Conservation (phyloP, 257 asterid genomes). For the Craterostigma plantagineum region DNA sequence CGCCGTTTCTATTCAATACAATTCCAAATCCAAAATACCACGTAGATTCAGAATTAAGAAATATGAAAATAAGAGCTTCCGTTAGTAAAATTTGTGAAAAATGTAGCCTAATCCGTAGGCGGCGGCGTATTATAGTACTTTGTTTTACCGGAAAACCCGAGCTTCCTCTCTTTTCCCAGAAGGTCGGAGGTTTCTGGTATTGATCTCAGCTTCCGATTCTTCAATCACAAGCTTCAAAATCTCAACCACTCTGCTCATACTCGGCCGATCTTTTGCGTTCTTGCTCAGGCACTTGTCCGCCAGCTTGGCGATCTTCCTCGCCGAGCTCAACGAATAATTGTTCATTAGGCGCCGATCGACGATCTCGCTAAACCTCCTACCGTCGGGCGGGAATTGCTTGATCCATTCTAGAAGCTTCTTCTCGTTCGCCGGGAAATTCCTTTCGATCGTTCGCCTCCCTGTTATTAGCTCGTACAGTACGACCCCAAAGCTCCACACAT, state of each 20-base stretch:
- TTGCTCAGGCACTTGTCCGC: slow-evolving; percentile 65
- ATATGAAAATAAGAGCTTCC: too few relatives aligned
- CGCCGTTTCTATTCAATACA: too few relatives aligned
- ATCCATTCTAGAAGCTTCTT: slow-evolving; percentile 81
- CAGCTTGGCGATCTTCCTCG: slow-evolving; percentile 50
- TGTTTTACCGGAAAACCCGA: too few relatives aligned
- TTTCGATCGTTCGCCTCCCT: slow-evolving; percentile 66
- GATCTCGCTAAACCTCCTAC: slow-evolving; percentile 48
- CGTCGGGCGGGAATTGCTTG: slow-evolving; percentile 47
- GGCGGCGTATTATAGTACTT: too few relatives aligned
- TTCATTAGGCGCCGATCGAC: slow-evolving; percentile 54
- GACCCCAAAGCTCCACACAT: slow-evolving; percentile 83
- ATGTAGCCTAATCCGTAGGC: too few relatives aligned
- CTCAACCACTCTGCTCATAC: slow-evolving; percentile 52
- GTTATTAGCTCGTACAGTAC: slow-evolving; percentile 69
- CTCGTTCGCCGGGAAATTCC: slow-evolving; percentile 36
- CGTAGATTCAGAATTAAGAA: too few relatives aligned
- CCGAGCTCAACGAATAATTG: slow-evolving; percentile 43
- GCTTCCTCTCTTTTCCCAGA: too few relatives aligned
- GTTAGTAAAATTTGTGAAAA: too few relatives aligned
- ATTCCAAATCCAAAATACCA: too few relatives aligned
- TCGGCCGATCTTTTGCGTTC: slow-evolving; percentile 58
- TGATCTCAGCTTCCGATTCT: slow-evolving; percentile 21
- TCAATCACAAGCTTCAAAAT: slow-evolving; percentile 46
- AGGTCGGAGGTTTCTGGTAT: neutral